These are phyloP conservation scores for Apiotrichum mycotoxinovorans DNA, from an alignment of 1,284 basidiomycete genomes.

Conservation along the genomic window DNA sequence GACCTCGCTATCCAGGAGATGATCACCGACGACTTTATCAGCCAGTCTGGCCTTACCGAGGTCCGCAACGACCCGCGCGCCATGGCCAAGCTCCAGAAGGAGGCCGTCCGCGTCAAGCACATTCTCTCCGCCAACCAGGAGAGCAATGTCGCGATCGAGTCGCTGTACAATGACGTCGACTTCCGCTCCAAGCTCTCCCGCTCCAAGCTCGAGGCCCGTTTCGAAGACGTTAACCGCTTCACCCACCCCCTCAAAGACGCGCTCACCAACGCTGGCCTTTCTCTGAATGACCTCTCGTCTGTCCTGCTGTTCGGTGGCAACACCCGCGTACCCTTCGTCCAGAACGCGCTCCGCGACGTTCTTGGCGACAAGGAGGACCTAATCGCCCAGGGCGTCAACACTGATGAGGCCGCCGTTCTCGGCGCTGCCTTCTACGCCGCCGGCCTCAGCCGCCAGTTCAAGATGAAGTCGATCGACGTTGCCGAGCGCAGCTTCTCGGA, in stretches of 20 bases:
- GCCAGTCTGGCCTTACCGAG: constrained; percentile 48
- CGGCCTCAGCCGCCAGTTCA: constrained; percentile 81
- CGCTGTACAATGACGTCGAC: constrained; percentile 84
- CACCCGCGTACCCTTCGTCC: constrained; percentile 88
- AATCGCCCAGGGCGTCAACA: constrained; percentile 91
- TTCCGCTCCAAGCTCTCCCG: constrained; percentile 76
- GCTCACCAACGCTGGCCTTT: constrained; percentile 64
- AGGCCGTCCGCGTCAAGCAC: constrained; percentile 85
- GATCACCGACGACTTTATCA: constrained; percentile 71
- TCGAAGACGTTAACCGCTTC: constrained; percentile 59
- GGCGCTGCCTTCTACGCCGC: constrained; percentile 93
- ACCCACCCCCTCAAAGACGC: constrained; percentile 74
- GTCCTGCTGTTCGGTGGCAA: constrained; percentile 88
- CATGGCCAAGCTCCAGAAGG: constrained; percentile 90
- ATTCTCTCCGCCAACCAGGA: constrained; percentile 91
- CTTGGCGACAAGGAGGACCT: constrained; percentile 71
- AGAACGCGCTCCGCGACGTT: constrained; percentile 68
- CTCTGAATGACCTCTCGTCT: constrained; percentile 67
- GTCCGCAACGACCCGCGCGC: constrained; percentile 65
- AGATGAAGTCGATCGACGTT: constrained; percentile 89
- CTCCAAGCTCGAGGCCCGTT: constrained; percentile 66
- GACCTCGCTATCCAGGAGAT: constrained; percentile 80
- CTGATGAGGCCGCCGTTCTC: constrained; percentile 93
- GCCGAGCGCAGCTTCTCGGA: constrained; percentile 69
- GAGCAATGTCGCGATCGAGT: constrained; percentile 72